A percentile compares a stretch with the other conserved stretches of the same genome.
Conservation (phyloP, 805 yeast species). For the Kuraishia capsulata region DNA sequence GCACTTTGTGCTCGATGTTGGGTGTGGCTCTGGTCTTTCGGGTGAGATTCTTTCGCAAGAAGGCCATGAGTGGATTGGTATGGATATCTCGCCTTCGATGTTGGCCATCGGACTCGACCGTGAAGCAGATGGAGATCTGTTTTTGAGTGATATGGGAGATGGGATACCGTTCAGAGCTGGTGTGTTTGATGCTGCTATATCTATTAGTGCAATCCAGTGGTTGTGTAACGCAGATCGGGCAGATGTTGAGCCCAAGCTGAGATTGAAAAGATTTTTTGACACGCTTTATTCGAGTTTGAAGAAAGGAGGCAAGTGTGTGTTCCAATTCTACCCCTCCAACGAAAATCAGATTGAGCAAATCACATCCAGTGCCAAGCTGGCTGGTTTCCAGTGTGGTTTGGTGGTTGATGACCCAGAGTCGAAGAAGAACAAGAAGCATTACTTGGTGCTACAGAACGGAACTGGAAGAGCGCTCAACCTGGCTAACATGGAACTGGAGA, state of each 20-base stretch:
- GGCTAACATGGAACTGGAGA: slow-evolving; percentile 61
- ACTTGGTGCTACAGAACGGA: slow-evolving; percentile 85
- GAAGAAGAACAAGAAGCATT: slow-evolving; percentile 84
- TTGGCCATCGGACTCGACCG: slow-evolving; percentile 88
- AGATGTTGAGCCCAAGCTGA: slow-evolving; percentile 71
- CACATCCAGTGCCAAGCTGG: slow-evolving; percentile 75
- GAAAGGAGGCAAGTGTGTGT: slow-evolving; percentile 95
- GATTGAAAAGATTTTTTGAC: slow-evolving; percentile 77
- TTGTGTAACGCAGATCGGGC: slow-evolving; percentile 90
- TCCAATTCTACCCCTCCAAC: slow-evolving; percentile 92
- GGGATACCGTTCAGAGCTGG: slow-evolving; percentile 97
- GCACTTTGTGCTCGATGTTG: slow-evolving; percentile 78
- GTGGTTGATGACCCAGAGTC: slow-evolving; percentile 91
- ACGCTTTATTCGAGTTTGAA: slow-evolving; percentile 77
- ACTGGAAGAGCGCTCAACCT: slow-evolving; percentile 68
- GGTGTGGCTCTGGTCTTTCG: slow-evolving; percentile 94
- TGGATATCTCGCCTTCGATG: slow-evolving; percentile 96
- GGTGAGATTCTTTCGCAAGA: slow-evolving; percentile 94
- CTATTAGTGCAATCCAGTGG: slow-evolving; percentile 96
- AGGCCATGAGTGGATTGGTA: slow-evolving; percentile 90
- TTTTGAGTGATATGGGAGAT: slow-evolving; percentile 85
- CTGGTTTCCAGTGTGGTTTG: slow-evolving; percentile 95
- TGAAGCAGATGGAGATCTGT: slow-evolving; percentile 88
- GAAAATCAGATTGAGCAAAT: slow-evolving; percentile 78
- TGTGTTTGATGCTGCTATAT: slow-evolving; percentile 91